phyloP scores from a whole-genome alignment of 2,329 filamentous ascomycete species.

The Blastomyces gilchristii region DNA sequence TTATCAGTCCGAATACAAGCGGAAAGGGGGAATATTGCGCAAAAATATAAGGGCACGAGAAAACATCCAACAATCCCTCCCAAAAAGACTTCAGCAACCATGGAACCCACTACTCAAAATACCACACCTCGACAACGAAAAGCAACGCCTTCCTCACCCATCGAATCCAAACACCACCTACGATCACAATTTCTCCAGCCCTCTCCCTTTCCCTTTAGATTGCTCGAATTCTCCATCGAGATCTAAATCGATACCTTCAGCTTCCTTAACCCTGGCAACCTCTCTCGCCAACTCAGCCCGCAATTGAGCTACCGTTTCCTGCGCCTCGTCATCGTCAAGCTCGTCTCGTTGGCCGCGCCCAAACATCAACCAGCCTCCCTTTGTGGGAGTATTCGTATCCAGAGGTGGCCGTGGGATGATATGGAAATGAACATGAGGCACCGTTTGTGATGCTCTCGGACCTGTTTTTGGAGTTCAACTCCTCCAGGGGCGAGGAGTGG shows the following conservation, averaged over 20 bases:
- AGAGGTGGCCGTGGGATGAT: constrained; percentile 67
- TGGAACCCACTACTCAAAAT: not conserved
- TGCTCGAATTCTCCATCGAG: constrained; percentile 13
- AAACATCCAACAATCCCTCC: not conserved
- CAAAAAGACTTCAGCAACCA: not conserved
- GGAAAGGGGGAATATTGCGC: not conserved
- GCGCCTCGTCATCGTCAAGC: constrained; percentile 38
- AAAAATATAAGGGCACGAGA: not conserved
- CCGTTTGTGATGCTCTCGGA: constrained; percentile 77
- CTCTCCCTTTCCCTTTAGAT: constrained; percentile 1
- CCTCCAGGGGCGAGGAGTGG: not conserved
- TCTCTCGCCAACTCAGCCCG: constrained; percentile 31
- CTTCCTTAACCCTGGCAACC: constrained; percentile 26
- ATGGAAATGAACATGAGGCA: constrained; percentile 90
- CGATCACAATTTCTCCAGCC: constrained; percentile 10
- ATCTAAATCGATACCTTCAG: constrained; percentile 30
- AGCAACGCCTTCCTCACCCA: not conserved
- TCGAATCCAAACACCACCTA: not conserved
- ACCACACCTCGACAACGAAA: not conserved
- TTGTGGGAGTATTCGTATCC: constrained; percentile 17
- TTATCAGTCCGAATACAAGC: not conserved
- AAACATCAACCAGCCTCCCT: constrained; percentile 36
- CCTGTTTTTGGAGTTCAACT: constrained; percentile 38
- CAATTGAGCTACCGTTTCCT: constrained; percentile 28
- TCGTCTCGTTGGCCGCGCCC: constrained; percentile 39